Percentiles rank a stretch among this genome's conserved stretches.
phyloP scores from a whole-genome alignment of 2,329 filamentous ascomycete genomes.

The Colletotrichum limetticola region DNA sequence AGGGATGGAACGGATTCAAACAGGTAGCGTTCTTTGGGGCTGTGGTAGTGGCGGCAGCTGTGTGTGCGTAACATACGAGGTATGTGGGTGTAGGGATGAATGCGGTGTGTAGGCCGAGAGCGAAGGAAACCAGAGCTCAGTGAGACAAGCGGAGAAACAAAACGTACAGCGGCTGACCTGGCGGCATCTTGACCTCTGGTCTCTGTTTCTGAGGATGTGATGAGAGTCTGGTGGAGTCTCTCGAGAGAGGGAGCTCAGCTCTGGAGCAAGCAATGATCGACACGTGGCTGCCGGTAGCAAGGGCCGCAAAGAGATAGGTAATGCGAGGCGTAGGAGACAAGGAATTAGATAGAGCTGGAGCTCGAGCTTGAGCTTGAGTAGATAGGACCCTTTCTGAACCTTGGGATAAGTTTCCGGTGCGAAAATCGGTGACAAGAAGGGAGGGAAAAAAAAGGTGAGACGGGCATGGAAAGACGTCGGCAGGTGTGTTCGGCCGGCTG shows the following conservation, averaged over 20 bases:
- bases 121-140: not conserved
- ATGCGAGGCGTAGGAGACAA: not conserved
- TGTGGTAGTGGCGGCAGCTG: not conserved
- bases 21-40: slow-evolving; percentile 11
- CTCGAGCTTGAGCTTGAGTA: not conserved
- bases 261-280: slow-evolving; percentile 12
- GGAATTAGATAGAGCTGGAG: no score
- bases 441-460: not conserved
- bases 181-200: slow-evolving; percentile 13
- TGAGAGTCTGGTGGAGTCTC: not conserved
- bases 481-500: slow-evolving; percentile 23
- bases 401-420: slow-evolving; percentile 24
- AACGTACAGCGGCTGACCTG: slow-evolving; percentile 35
- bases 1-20: not conserved
- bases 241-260: not conserved
- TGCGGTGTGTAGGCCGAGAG: not conserved
- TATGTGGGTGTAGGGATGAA: not conserved
- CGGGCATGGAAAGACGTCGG: not conserved
- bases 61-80: not conserved
- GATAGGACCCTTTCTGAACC: not conserved
- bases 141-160: slow-evolving; percentile 7
- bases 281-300: slow-evolving; percentile 17
- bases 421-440: not conserved
- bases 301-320: not conserved
- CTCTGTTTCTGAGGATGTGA: not conserved